Conservation (phyloP, 352 stramenopile species). For the Globisporangium heterothallicum region DNA sequence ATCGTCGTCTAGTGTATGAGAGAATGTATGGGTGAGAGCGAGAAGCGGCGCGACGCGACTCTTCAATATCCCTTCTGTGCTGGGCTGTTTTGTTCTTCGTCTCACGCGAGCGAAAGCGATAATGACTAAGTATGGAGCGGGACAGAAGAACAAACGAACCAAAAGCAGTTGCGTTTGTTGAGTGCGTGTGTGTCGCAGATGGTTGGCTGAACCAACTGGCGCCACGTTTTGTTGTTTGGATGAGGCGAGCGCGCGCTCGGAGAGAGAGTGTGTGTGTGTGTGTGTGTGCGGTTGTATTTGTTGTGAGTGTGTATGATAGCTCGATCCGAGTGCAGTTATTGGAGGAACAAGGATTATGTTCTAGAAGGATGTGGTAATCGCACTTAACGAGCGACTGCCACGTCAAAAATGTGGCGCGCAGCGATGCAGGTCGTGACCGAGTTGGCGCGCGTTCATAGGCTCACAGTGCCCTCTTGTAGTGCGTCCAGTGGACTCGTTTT, state of each 20-base stretch:
- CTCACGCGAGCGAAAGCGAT: too few species aligned
- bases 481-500: too few species aligned
- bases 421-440: not conserved
- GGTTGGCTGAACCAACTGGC: too few species aligned
- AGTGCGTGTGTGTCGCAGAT: not conserved
- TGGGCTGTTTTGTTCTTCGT: too few species aligned
- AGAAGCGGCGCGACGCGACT: not conserved
- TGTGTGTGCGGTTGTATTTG: too few species aligned
- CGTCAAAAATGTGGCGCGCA: constrained; percentile 2
- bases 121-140: not conserved
- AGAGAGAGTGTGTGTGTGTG: too few species aligned
- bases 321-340: too few species aligned
- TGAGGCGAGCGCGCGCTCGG: not conserved
- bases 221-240: not conserved
- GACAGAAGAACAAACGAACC: too few species aligned
- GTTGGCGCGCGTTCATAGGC: constrained; percentile 4
- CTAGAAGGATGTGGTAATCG: constrained; percentile 3
- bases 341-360: constrained; percentile 9
- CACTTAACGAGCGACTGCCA: not conserved
- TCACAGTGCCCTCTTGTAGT: not conserved
- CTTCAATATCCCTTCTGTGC: too few species aligned
- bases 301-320: not conserved
- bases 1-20: not conserved
- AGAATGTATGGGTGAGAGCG: not conserved
- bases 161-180: not conserved